phyloP scores from a whole-genome alignment of 2,329 filamentous ascomycete genomes.

The Davidsoniella neocaledoniae region DNA sequence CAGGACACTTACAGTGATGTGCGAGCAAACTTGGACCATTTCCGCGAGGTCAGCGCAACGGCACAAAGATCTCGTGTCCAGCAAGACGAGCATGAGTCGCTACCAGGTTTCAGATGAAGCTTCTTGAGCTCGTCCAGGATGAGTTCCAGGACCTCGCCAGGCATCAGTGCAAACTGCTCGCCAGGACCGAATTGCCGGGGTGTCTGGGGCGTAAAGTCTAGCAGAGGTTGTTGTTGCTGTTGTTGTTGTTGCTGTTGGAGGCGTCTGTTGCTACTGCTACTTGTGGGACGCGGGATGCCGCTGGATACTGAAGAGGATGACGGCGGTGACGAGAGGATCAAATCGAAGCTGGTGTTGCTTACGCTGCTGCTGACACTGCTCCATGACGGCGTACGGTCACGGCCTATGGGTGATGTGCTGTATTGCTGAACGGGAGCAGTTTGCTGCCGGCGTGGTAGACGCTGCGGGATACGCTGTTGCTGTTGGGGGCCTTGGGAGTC shows the following conservation, averaged over 20 bases:
- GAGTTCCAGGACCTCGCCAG: conserved; percentile 40
- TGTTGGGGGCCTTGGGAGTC: not conserved
- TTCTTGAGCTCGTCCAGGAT: conserved; percentile 37
- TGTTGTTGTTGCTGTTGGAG: conserved; percentile 8
- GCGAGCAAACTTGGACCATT: conserved; percentile 34
- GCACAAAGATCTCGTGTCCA: conserved; percentile 45
- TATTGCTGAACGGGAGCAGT: not conserved
- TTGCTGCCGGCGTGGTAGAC: conserved; percentile 18
- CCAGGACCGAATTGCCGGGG: conserved; percentile 25
- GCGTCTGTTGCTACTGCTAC: conserved; percentile 9
- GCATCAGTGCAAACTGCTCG: conserved; percentile 37
- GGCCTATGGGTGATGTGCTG: conserved; percentile 5
- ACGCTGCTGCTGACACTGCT: conserved; percentile 23
- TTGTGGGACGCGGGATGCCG: conserved; percentile 5
- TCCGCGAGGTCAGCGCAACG: conserved; percentile 32
- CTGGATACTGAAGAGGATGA: conserved; percentile 14
- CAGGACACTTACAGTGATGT: conserved; percentile 29
- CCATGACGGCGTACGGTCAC: conserved; percentile 18
- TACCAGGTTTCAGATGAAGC: conserved; percentile 30
- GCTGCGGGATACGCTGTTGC: conserved; percentile 14
- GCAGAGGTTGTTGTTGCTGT: conserved; percentile 10
- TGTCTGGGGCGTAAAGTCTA: conserved; percentile 17
- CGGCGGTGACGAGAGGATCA: conserved; percentile 19
- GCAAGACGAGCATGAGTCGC: conserved; percentile 43
- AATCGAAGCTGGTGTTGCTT: conserved; percentile 19